phyloP scores from a whole-genome alignment of 2,329 filamentous ascomycete genomes.

The Hymenoscyphus linearis region DNA sequence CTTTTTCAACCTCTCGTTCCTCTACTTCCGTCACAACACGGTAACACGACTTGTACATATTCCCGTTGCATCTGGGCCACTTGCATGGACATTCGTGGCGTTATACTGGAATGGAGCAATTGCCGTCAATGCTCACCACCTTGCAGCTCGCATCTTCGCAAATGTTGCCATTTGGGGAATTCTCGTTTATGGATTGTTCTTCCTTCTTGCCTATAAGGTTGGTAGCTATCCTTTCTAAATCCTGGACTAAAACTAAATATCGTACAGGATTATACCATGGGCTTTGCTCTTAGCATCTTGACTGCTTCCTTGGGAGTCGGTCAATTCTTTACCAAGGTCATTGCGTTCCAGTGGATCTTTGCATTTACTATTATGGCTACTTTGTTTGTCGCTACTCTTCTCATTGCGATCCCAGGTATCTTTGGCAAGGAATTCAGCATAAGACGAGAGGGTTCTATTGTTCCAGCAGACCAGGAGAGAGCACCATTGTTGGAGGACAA shows the following conservation, averaged over 20 bases:
- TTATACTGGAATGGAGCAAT: slow-evolving; percentile 88
- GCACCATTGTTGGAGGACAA: slow-evolving; percentile 54
- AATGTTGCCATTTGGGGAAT: slow-evolving; percentile 88
- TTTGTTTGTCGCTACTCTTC: slow-evolving; percentile 63
- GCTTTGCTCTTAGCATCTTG: slow-evolving; percentile 71
- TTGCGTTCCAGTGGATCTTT: slow-evolving; percentile 90
- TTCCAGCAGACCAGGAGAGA: slow-evolving; percentile 46
- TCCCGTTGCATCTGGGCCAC: slow-evolving; percentile 68
- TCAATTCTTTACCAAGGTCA: slow-evolving; percentile 66
- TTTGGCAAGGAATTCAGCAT: slow-evolving; percentile 53
- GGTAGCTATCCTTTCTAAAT: slow-evolving; percentile 14
- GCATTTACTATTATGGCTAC: slow-evolving; percentile 76
- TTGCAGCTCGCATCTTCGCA: slow-evolving; percentile 72
- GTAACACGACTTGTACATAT: slow-evolving; percentile 72
- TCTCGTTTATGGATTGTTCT: slow-evolving; percentile 70
- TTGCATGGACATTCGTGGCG: slow-evolving; percentile 82
- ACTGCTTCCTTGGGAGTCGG: slow-evolving; percentile 69
- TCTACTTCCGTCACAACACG: slow-evolving; percentile 75
- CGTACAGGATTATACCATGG: slow-evolving; percentile 63
- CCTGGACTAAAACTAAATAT: slow-evolving; percentile 19
- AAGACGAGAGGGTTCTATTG: slow-evolving; percentile 39
- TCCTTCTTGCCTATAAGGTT: slow-evolving; percentile 68
- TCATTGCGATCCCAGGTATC: slow-evolving; percentile 59
- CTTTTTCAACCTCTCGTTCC: slow-evolving; percentile 70
- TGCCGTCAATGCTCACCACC: slow-evolving; percentile 62